Conservation (phyloP, 495 filamentous ascomycete genomes). For the Pseudoneurospora amorphoporcata region DNA sequence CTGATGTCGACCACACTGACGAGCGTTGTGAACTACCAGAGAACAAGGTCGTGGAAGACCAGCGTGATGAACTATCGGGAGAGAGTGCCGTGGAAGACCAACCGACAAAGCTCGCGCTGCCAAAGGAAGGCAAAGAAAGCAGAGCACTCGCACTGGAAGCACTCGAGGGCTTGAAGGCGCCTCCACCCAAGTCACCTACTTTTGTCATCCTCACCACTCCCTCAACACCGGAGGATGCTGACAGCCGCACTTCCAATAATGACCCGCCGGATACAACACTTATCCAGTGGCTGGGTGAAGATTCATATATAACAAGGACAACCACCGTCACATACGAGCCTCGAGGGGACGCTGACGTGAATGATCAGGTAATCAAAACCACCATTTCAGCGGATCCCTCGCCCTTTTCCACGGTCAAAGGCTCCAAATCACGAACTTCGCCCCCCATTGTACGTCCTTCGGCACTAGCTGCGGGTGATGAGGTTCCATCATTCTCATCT, state of each 20-base stretch:
- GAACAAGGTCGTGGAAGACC: background rate
- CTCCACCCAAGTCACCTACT: background rate
- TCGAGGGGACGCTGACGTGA: constrained; percentile 17
- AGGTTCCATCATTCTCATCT: constrained; percentile 3
- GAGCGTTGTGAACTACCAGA: background rate
- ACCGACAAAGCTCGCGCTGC: background rate
- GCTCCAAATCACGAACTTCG: constrained; percentile 6
- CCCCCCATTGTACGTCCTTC: constrained; percentile 13
- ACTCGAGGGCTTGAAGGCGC: background rate
- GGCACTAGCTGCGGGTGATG: background rate
- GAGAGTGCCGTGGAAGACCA: background rate
- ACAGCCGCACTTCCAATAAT: background rate
- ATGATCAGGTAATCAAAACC: constrained; percentile 23
- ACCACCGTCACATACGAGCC: constrained; percentile 25
- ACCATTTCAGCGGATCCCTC: constrained; percentile 24
- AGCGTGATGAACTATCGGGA: background rate
- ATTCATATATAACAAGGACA: constrained; percentile 27
- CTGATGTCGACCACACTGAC: background rate
- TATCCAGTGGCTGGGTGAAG: constrained; percentile 27
- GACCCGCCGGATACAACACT: background rate
- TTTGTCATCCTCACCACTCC: background rate
- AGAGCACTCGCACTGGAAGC: background rate
- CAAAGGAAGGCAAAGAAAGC: background rate
- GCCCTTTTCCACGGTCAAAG: constrained; percentile 9
- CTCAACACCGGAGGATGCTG: background rate